A percentile compares a stretch with the other conserved stretches of the same genome.
These are phyloP conservation scores for Citrullus amarus DNA, from an alignment of 306 rosid species.

Conservation along the genomic window DNA sequence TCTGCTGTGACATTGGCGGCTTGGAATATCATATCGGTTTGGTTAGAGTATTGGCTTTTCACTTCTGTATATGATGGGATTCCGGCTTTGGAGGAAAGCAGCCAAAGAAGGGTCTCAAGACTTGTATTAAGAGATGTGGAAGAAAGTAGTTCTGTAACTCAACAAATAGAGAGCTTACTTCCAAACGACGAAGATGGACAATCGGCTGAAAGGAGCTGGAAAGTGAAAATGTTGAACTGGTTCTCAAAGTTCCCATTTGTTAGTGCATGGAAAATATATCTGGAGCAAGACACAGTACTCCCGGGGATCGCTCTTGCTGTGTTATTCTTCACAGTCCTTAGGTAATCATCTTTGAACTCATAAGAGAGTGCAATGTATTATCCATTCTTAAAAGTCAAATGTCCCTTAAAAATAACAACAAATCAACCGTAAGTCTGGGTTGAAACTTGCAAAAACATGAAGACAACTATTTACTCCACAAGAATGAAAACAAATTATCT, in stretches of 20 bases:
- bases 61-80: conserved; percentile 63
- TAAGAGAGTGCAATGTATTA: background rate
- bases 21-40: conserved; percentile 57
- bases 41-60: conserved; percentile 84
- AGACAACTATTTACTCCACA: too few species aligned
- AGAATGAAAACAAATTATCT: too few species aligned
- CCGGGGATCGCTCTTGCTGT: conserved; percentile 78
- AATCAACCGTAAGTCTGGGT: too few species aligned
- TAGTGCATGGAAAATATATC: conserved; percentile 62
- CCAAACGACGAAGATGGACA: background rate
- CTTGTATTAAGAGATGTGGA: conserved; percentile 17
- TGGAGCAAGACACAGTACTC: conserved; percentile 60
- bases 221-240: conserved; percentile 10
- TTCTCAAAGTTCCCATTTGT: conserved; percentile 38
- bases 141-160: conserved; percentile 12
- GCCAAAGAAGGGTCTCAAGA: conserved; percentile 36
- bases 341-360: conserved; percentile 28
- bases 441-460: too few species aligned
- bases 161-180: conserved; percentile 23
- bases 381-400: background rate
- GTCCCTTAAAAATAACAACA: too few species aligned
- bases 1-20: conserved; percentile 68
- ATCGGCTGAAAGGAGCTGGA: conserved; percentile 16
- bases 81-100: conserved; percentile 54
- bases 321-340: conserved; percentile 73